Evolutionary conservation across 306 rosid genomes (phyloP), one percentile per base, ranked within the genome.

Genomic region (Delonix regia): DNA sequence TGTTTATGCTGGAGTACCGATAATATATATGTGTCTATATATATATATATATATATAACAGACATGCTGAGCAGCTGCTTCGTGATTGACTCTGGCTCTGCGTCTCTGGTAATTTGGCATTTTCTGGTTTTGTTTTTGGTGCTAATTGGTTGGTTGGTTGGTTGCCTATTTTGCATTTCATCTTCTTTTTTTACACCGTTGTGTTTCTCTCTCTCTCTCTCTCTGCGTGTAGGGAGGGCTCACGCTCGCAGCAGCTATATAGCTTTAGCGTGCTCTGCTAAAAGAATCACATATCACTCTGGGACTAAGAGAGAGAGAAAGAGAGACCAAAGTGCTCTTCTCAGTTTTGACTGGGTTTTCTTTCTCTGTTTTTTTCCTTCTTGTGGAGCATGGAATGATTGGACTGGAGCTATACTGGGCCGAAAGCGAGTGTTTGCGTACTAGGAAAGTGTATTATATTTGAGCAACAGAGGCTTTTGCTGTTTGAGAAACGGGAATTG

Each of bases 61-160:
- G 87, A 86, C 87, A 91, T 82, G 79, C 89, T 56, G 79, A 78
- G 84, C 76, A 61, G 79, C 45, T 44, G 63, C 69, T 64, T 70
- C 15, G 75, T 65, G 18, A 56, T 84, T 77, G 76, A 85, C 73
- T 84, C 78, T 81, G 51, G 47, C 39, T 59, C 47, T 51, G 81
- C 39, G 64, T 78, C 74, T 78, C 87, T 86, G 72, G 75, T 78
- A 67, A 70, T 68, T 83, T 84, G 84, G 83, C 74, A 71, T 83
- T 78, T 82, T 78, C 57, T 82, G 84, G 80, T 56, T 83, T 51
- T 79, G 34, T 78, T 70, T 78, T 82, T 80, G 86, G 84, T 78
- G 84, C 70, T 34, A 73, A 48, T 86, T 85, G 79, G 81, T 80
- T 81, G 85, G 85, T 81, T 79, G 44, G 83, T 57, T 70, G 25